Base-by-base conservation (phyloP, 495 filamentous ascomycete species). In the Aspergillus olivimuriae region DNA sequence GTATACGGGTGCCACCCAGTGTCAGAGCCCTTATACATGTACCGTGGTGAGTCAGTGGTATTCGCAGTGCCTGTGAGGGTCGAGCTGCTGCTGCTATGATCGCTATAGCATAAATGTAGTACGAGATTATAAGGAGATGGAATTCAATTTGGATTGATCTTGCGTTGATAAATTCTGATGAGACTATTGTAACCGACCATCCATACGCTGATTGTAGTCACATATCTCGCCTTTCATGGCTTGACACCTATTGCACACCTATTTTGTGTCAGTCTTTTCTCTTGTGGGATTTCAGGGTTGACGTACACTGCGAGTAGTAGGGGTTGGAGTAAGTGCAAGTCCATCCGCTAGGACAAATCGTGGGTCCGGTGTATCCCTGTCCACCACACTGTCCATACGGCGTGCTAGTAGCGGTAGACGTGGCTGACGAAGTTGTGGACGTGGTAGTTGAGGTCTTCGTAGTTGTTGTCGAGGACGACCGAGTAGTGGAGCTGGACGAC, bases 1-100 rank as follows among this genome's bases (percentile, higher is more conserved):
- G 66, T 46, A 55, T 69, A 49, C 39, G 19, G 57, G 57, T 17
- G 23, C 51, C 10, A 55, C 41, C 11, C 41, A 34, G 3, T 61
- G 57, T 32, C 51, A 41, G 6, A 35, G 44, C 15, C 55, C 55
- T 14, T 38, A 44, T 9, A 51, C 49, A 7, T 61, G 57, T 35
- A 30, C 19, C 12, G 4, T 4, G 3, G 22, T 21, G 19, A 56
- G 55, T 20, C 22, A 24, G 4, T 61, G 40, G 10, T 61, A 55
- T 39, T 47, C 44, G 4, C 55, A 58, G 43, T 58, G 55, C 39
- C 16, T 51, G 12, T 50, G 33, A 21, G 15, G 24, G 24, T 28
- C n/a, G n/a, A n/a, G n/a, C n/a, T n/a, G n/a, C n/a, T n/a, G n/a
- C n/a, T n/a, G n/a, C n/a, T n/a, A n/a, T n/a, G n/a, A n/a, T n/a